Conservation (phyloP, 2,329 filamentous ascomycete genomes). For the Sporothrix brunneoviolacea region DNA sequence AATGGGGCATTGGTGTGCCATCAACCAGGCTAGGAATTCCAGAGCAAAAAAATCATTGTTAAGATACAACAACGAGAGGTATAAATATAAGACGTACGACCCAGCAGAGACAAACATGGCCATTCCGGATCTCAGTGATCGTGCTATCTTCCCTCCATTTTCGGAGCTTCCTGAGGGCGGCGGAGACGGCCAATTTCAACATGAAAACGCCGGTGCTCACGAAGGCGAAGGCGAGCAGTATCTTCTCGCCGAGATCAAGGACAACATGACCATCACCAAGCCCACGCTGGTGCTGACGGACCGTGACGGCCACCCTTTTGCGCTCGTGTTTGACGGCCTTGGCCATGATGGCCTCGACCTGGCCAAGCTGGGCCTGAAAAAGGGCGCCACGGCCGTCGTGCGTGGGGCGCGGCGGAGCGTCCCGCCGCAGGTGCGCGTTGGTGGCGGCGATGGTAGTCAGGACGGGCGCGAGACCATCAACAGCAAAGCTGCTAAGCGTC, state of each 20-base stretch:
- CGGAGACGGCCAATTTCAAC: not conserved
- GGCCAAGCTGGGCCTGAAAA: constrained; percentile 26
- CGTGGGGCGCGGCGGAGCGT: constrained; percentile 29
- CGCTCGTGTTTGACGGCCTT: constrained; percentile 39
- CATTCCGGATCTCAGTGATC: constrained; percentile 29
- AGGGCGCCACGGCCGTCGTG: constrained; percentile 34
- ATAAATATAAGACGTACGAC: not conserved
- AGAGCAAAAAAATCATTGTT: not conserved
- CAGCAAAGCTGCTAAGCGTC: constrained; percentile 31
- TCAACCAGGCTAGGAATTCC: not conserved
- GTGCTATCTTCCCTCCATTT: constrained; percentile 30
- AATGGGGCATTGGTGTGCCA: not conserved
- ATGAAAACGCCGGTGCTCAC: not conserved
- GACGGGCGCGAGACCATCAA: not conserved
- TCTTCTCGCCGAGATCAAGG: constrained; percentile 39
- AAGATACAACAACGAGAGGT: not conserved
- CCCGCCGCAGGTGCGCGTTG: constrained; percentile 16
- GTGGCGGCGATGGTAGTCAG: not conserved
- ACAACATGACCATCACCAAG: constrained; percentile 43
- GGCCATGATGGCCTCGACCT: constrained; percentile 30
- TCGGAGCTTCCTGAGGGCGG: constrained; percentile 23
- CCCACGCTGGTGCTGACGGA: constrained; percentile 42
- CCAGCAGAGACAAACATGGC: constrained; percentile 13
- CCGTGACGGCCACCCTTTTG: constrained; percentile 33
- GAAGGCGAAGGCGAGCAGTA: constrained; percentile 23